Percentiles rank a stretch among this genome's conserved stretches.
These are phyloP conservation scores for Holtermannia corniformis DNA, from an alignment of 768 basidiomycete genomes.

Conservation along the genomic window DNA sequence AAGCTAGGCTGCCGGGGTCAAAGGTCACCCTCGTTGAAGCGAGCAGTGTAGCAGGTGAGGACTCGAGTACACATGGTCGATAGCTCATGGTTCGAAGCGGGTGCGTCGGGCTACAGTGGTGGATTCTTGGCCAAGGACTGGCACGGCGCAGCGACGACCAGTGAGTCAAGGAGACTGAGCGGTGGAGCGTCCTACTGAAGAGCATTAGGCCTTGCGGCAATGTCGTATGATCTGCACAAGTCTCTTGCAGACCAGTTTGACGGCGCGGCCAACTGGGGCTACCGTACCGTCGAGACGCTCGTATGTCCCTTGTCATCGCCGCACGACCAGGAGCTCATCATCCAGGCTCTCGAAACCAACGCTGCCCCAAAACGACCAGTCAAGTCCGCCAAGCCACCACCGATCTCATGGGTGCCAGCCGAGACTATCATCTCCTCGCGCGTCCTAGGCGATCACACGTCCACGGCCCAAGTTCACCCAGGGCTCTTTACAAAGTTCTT, in stretches of 20 bases:
- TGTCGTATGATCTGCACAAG: conserved; percentile 68
- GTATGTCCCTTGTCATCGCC: conserved; percentile 12
- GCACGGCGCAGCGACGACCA: conserved; percentile 47
- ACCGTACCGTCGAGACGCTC: conserved; percentile 54
- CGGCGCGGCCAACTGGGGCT: conserved; percentile 70
- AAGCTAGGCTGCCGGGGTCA: conserved; percentile 19
- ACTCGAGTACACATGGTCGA: conserved; percentile 74
- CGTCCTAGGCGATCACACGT: conserved; percentile 24
- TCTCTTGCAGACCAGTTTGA: conserved; percentile 59
- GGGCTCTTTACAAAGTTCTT: conserved; percentile 34
- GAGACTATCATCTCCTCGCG: conserved; percentile 26
- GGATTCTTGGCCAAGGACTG: conserved; percentile 66
- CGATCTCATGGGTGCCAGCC: conserved; percentile 30
- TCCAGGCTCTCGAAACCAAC: conserved; percentile 28
- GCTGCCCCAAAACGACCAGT: no score
- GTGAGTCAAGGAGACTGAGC: conserved; percentile 5
- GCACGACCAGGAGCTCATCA: no score
- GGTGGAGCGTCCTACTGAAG: no score
- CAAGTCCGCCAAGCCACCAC: conserved; percentile 16
- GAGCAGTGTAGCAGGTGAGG: conserved; percentile 55
- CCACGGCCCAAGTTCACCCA: conserved; percentile 41
- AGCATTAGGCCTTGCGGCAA: conserved; percentile 48
- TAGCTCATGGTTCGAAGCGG: conserved; percentile 41
- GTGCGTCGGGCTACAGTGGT: conserved; percentile 36
- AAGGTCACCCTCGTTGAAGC: conserved; percentile 64